A percentile compares a stretch with the other conserved stretches of the same genome.
phyloP scores from a whole-genome alignment of 495 filamentous ascomycete species.

The Lichina pygmaea region DNA sequence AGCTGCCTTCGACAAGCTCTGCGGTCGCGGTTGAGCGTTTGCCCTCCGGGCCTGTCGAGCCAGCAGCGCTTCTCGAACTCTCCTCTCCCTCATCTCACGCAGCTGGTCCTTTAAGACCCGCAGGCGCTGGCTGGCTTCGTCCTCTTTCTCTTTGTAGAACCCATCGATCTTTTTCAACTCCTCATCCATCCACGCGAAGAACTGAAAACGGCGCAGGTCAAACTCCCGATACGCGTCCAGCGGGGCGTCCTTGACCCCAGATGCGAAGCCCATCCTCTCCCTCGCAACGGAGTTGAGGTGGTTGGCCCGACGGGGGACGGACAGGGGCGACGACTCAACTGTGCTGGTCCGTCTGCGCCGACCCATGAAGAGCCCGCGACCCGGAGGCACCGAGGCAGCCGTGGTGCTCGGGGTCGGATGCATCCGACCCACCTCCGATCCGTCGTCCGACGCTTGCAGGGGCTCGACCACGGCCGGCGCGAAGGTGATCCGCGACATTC shows the following conservation, averaged over 20 bases:
- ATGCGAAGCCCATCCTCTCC: slow-evolving; percentile 4
- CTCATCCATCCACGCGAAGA: slow-evolving; percentile 48
- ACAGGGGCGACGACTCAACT: background rate
- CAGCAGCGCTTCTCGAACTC: slow-evolving; percentile 37
- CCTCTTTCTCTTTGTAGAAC: slow-evolving; percentile 64
- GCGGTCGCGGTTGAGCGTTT: background rate
- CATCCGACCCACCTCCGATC: background rate
- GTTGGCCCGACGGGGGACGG: no score
- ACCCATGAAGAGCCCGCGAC: background rate
- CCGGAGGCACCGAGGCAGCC: background rate
- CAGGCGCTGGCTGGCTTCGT: slow-evolving; percentile 48
- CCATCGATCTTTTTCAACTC: slow-evolving; percentile 66
- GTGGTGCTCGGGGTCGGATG: no score
- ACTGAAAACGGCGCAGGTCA: slow-evolving; percentile 37
- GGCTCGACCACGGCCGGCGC: background rate
- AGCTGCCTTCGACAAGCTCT: background rate
- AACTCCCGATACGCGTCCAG: slow-evolving; percentile 22
- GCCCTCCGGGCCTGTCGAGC: slow-evolving; percentile 10
- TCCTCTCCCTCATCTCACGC: slow-evolving; percentile 62
- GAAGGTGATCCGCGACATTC: background rate
- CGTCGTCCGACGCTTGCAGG: background rate
- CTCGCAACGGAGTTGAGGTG: background rate
- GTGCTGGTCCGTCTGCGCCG: background rate
- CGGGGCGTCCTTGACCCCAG: slow-evolving; percentile 5
- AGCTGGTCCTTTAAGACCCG: slow-evolving; percentile 46